These are phyloP conservation scores for Lasiosphaeriaceae sp. DNA, from an alignment of 495 filamentous ascomycete species.

Conservation along the genomic window DNA sequence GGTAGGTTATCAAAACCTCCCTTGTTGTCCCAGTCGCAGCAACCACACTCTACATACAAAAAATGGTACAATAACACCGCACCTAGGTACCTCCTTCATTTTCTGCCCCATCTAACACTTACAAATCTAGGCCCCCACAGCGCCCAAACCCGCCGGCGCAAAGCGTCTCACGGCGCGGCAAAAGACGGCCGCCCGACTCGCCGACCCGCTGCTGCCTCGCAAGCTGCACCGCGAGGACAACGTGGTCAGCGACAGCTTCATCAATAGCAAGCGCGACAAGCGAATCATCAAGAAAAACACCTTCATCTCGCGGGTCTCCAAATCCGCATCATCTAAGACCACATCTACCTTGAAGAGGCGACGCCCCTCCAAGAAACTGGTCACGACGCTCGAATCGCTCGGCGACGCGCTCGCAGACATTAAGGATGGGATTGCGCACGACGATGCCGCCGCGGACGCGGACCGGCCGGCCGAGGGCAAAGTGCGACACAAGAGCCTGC, in stretches of 20 bases:
- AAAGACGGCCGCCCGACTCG: slow-evolving; percentile 29
- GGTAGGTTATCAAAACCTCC: too few species aligned
- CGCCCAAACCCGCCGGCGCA: slow-evolving; percentile 11
- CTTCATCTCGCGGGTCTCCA: slow-evolving; percentile 72
- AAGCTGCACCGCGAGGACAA: slow-evolving; percentile 40
- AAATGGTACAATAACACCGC: not conserved
- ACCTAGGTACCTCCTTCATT: not conserved
- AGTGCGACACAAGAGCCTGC: slow-evolving; percentile 66
- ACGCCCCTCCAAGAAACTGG: slow-evolving; percentile 70
- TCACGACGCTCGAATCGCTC: slow-evolving; percentile 70
- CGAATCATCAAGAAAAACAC: slow-evolving; percentile 68
- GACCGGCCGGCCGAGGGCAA: slow-evolving; percentile 40
- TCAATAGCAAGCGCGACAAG: slow-evolving; percentile 72
- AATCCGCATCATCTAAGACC: slow-evolving; percentile 39
- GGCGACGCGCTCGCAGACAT: slow-evolving; percentile 71
- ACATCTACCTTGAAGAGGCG: slow-evolving; percentile 46
- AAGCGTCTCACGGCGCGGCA: slow-evolving; percentile 29
- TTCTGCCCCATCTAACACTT: not conserved
- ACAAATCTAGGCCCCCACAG: slow-evolving; percentile 29
- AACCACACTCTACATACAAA: too few species aligned
- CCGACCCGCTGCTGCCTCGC: slow-evolving; percentile 33
- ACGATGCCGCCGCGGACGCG: slow-evolving; percentile 30
- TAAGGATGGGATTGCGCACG: slow-evolving; percentile 29
- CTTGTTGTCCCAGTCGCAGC: too few species aligned
- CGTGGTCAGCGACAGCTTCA: slow-evolving; percentile 42